A percentile compares a stretch with the other conserved stretches of the same genome.
These are phyloP conservation scores for Cladosporium austrohemisphaericum DNA, from an alignment of 2,329 filamentous ascomycete species.

Conservation along the genomic window DNA sequence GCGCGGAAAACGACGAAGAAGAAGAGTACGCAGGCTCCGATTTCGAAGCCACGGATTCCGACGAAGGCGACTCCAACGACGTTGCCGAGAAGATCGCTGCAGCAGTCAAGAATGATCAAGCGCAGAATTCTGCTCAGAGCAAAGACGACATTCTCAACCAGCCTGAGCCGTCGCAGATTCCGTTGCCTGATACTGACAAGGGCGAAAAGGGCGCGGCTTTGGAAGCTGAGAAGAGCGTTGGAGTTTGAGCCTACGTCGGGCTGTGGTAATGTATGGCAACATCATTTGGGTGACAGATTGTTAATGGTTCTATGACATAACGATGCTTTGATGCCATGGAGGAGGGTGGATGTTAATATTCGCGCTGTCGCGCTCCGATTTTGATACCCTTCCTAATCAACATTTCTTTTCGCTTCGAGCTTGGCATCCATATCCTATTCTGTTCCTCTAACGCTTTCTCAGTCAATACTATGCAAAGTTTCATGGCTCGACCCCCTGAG, in stretches of 20 bases:
- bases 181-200: slow-evolving; percentile 19
- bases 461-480: no score
- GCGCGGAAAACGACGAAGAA: slow-evolving; percentile 15
- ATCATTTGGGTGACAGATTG: background rate
- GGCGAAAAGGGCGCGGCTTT: slow-evolving; percentile 15
- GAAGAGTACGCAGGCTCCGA: slow-evolving; percentile 17
- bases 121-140: background rate
- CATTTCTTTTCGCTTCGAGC: background rate
- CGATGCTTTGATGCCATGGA: no score
- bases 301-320: background rate
- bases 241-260: background rate
- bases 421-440: background rate
- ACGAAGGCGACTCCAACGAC: slow-evolving; percentile 18
- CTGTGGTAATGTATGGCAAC: background rate
- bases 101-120: slow-evolving; percentile 12
- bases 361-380: no score
- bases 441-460: no score
- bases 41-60: slow-evolving; percentile 15
- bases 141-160: slow-evolving; percentile 19
- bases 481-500: no score
- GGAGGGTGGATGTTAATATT: no score
- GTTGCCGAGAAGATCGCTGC: slow-evolving; percentile 12
- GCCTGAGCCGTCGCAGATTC: slow-evolving; percentile 25
- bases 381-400: slow-evolving; percentile 4
- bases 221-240: slow-evolving; percentile 11